Percentiles rank a stretch among this genome's conserved stretches.
These are phyloP conservation scores for Gnetum montanum DNA, from an alignment of 75 land plant species.

Conservation along the genomic window DNA sequence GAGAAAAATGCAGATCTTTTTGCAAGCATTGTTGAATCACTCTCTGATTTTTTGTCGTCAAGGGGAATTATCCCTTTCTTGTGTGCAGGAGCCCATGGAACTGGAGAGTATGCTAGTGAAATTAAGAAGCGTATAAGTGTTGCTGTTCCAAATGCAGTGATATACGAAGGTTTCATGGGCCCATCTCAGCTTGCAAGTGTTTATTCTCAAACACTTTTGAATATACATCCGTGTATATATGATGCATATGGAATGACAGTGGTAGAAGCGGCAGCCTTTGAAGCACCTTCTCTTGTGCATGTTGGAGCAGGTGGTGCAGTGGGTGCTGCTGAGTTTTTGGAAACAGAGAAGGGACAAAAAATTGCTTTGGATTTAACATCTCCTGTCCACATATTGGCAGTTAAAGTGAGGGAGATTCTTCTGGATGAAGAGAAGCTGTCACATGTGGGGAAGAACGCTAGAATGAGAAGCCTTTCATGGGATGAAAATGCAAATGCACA, in stretches of 20 bases:
- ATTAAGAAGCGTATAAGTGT: conserved; percentile 8
- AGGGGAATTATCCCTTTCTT: conserved; percentile 12
- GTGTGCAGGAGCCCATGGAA: conserved; percentile 14
- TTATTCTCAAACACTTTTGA: conserved; percentile 18
- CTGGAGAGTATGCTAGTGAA: conserved; percentile 6
- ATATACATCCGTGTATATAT: conserved; percentile 20
- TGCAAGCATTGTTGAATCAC: conserved; percentile 13
- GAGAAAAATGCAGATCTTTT: conserved; percentile 18
- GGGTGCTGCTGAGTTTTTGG: conserved; percentile 21
- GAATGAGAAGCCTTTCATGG: conserved; percentile 14
- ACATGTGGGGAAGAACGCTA: conserved; percentile 6
- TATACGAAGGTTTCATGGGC: conserved; percentile 21
- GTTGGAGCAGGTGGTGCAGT: conserved; percentile 20
- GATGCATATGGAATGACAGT: conserved; percentile 23
- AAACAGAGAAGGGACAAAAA: conserved; percentile 11
- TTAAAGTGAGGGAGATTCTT: conserved; percentile 5
- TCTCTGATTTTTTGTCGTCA: conserved; percentile 9
- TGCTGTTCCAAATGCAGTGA: conserved; percentile 14
- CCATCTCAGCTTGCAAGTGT: conserved; percentile 11
- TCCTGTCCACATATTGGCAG: neutral
- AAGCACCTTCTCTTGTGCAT: conserved; percentile 15
- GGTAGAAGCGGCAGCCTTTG: conserved; percentile 19
- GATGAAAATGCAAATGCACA: conserved; percentile 20
- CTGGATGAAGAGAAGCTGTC: conserved; percentile 5
- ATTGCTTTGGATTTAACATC: conserved; percentile 7